These are phyloP conservation scores for Danielozyma ontarioensis DNA, from an alignment of 805 yeast genomes.

Conservation along the genomic window DNA sequence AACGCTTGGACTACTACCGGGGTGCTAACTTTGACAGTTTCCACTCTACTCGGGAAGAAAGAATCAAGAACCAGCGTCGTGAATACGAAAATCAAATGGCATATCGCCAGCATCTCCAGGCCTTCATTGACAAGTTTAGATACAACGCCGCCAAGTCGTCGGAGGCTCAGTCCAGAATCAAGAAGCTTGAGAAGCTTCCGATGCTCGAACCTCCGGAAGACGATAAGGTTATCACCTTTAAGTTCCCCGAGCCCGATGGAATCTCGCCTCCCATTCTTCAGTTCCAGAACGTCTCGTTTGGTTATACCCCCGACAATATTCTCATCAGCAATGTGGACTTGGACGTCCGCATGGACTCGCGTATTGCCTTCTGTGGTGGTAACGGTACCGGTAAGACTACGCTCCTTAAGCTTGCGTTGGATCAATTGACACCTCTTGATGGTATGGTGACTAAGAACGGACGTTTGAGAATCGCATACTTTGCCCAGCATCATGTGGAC, in stretches of 20 bases:
- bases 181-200: slow-evolving; percentile 93
- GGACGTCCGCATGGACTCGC: slow-evolving; percentile 87
- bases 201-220: slow-evolving; percentile 91
- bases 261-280: slow-evolving; percentile 92
- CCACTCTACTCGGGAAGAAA: slow-evolving; percentile 90
- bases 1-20: slow-evolving; percentile 90
- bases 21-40: slow-evolving; percentile 92
- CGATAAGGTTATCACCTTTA: slow-evolving; percentile 77
- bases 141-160: slow-evolving; percentile 97
- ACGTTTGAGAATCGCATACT: slow-evolving; percentile 88
- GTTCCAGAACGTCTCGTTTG: slow-evolving; percentile 80
- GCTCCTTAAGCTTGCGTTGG: slow-evolving; percentile 79
- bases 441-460: slow-evolving; percentile 81
- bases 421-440: slow-evolving; percentile 62
- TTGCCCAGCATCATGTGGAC: slow-evolving; percentile 98
- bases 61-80: slow-evolving; percentile 85
- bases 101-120: slow-evolving; percentile 86
- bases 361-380: slow-evolving; percentile 97
- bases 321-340: slow-evolving; percentile 74
- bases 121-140: slow-evolving; percentile 91
- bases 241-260: slow-evolving; percentile 92
- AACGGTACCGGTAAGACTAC: slow-evolving; percentile 99
- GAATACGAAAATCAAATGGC: slow-evolving; percentile 99
- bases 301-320: slow-evolving; percentile 63
- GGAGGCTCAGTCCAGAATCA: slow-evolving; percentile 97